Conservation (phyloP, 2,329 filamentous ascomycete species). For the Colletotrichum incanum region DNA sequence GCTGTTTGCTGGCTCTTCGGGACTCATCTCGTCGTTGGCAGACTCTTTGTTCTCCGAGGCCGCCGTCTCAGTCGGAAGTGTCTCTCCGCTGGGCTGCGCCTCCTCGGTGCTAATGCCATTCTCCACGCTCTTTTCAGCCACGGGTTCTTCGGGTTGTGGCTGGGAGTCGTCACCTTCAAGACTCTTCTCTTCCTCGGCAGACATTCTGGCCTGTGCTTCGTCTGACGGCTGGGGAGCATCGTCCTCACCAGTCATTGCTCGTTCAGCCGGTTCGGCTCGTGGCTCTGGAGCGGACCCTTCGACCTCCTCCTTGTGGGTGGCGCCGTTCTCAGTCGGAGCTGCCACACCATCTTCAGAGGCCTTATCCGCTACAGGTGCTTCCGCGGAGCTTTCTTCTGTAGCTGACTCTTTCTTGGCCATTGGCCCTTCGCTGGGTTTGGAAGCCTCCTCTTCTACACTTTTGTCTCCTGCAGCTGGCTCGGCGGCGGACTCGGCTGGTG, state of each 20-base stretch:
- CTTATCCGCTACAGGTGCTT: not conserved
- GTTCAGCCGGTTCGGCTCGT: not conserved
- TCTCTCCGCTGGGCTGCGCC: slow-evolving; percentile 6
- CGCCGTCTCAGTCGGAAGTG: not conserved
- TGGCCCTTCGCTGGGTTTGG: not conserved
- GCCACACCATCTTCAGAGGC: too few species aligned
- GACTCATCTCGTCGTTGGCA: not conserved
- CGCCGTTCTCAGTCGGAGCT: too few species aligned
- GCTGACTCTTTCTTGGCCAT: not conserved
- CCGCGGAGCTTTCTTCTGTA: not conserved
- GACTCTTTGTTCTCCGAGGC: not conserved
- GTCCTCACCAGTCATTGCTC: not conserved
- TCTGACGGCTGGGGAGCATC: slow-evolving; percentile 6
- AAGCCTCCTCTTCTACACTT: not conserved
- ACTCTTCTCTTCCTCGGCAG: slow-evolving; percentile 22
- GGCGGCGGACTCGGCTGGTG: not conserved
- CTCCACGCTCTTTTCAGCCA: slow-evolving; percentile 40
- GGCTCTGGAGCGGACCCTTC: not conserved
- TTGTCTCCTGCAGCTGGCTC: not conserved
- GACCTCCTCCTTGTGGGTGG: too few species aligned
- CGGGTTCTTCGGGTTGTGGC: slow-evolving; percentile 37
- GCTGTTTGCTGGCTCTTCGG: not conserved
- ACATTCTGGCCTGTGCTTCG: slow-evolving; percentile 3
- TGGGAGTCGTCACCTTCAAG: slow-evolving; percentile 38
- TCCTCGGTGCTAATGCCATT: slow-evolving; percentile 13